Evolutionary conservation across 805 yeast species (phyloP).

Genomic region (Saccharomycopsis sp.): DNA sequence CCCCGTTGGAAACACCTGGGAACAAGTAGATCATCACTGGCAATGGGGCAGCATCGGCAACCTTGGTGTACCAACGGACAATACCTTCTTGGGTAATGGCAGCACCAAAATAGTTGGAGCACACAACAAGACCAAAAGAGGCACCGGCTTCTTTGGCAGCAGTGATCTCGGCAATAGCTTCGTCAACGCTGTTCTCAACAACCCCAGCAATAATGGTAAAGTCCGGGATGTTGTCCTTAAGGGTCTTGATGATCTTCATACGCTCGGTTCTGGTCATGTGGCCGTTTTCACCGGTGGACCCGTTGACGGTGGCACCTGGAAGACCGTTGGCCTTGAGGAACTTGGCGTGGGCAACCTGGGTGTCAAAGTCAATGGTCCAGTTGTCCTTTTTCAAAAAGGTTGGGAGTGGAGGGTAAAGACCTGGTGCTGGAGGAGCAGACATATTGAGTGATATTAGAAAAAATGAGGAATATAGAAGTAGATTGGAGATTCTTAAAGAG

Average conservation of each 20-base stretch:
- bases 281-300: slow-evolving; percentile 34
- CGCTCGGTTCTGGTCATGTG: slow-evolving; percentile 30
- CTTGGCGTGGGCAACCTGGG: slow-evolving; percentile 29
- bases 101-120: slow-evolving; percentile 32
- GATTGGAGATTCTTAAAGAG: too few relatives aligned
- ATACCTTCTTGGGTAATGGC: slow-evolving; percentile 29
- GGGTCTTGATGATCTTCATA: slow-evolving; percentile 24
- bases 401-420: slow-evolving; percentile 45
- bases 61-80: slow-evolving; percentile 26
- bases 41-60: slow-evolving; percentile 29
- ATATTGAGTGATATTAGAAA: too few relatives aligned
- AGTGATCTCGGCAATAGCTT: slow-evolving; percentile 25
- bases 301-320: slow-evolving; percentile 31
- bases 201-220: slow-evolving; percentile 31
- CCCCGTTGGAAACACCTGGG: slow-evolving; percentile 32
- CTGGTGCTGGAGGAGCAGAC: slow-evolving; percentile 28
- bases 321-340: slow-evolving; percentile 26
- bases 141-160: slow-evolving; percentile 29
- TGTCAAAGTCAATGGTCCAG: slow-evolving; percentile 26
- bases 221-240: slow-evolving; percentile 28
- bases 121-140: slow-evolving; percentile 28
- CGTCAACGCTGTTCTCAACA: slow-evolving; percentile 25
- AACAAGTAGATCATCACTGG: slow-evolving; percentile 32
- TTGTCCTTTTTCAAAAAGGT: slow-evolving; percentile 42
- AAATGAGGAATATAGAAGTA: too few relatives aligned